Evolutionary conservation across 495 filamentous ascomycete genomes (phyloP), one percentile per base, ranked within the genome.

Genomic region (Xylaria bambusicola): DNA sequence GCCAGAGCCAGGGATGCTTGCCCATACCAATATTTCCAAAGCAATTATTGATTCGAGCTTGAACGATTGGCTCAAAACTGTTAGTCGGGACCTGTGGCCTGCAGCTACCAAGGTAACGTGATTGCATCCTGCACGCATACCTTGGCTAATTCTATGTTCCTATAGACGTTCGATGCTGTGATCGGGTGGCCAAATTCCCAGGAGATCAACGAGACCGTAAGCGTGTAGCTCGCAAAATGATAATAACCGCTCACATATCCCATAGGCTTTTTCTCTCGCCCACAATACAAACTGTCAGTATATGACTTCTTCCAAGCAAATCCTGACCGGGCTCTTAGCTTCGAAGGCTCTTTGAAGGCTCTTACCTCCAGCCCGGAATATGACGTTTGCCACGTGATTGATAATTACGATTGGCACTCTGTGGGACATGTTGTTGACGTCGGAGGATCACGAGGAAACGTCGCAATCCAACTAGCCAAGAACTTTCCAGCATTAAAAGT

Each of bases 51-150:
- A 64, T 40, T 27, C 56, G 1, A 12, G 55, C 7, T 56, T 75
- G 59, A 60, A 64, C 21, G 65, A 70, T 31, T 79, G 72, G 73
- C 45, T 76, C 12, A 65, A 71, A 0, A 61, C 67, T 23, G 63
- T 63, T 18, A 59, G 49, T 0, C 40, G 49, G 6, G 61, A 63
- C 24, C 44, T 60, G 61, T 63, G 61, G 61, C 61, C 61, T 18
- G 56, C 61, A 3, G 55, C 56, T 36, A 45, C 54, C 8, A 58
- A 27, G 47, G 54, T 58, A 26, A 33, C 38, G 13, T 23, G 8
- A 27, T 3, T 26, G 12, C 23, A 6, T 17, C 10, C 18, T 13
- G 21, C 24, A 15, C 4, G 58, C 53, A 45, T 31, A 69, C 71
- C 27, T 3, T 8, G 31, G 31, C 31, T 33, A 5, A 33, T 33